Base-by-base conservation (phyloP, 208 protist genomes). In the Crithidia brevicula region DNA sequence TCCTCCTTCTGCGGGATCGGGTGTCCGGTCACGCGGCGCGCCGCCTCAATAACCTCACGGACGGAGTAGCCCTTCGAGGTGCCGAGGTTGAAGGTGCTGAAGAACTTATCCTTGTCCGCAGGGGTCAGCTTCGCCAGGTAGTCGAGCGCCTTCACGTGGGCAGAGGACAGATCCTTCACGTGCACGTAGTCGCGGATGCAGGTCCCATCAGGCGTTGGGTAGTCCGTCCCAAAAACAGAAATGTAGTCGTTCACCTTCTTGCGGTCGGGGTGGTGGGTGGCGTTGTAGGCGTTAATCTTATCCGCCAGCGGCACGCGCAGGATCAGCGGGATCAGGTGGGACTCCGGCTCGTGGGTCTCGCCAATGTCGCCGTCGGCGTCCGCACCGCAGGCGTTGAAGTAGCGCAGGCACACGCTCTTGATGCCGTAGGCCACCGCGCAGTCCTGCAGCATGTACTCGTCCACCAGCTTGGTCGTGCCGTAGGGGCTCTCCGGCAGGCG, bases 121-220 rank as follows among this genome's bases (percentile, higher is more conserved):
- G 75, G 67, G 1, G 49, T 69, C 28, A 86, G 59, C 31, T 53
- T 74, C n/a, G 60, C 59, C 40, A 96, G 64, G 72, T 91, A 94
- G 47, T 93, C 75, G 5, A 99, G 69, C 36, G 98, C 92, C 28
- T 87, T 80, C 22, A 98, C 87, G 82, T 99, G 98, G 3, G 96
- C 98, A 40, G 86, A 82, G 20, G 97, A 94, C 1, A 99, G 78
- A 78, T 99, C 98, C 47, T 96, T 88, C n/a, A 99, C 96, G 80
- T 99, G 98, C 50, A 99, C 98, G 82, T 98, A 99, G 81, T 99
- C 98, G 38, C 98, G 89, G 40, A 98, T 88, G 64, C 96, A 97
- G 40, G 96, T 99, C 25, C 98, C 98, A 72, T 99, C 98, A 0
- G 54, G 77, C 3, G 98, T 99, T 16, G 89, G 80, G 74, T 98